Base-by-base conservation (phyloP, 176 grass and related monocot genomes). In the Urochloa ruziziensis region DNA sequence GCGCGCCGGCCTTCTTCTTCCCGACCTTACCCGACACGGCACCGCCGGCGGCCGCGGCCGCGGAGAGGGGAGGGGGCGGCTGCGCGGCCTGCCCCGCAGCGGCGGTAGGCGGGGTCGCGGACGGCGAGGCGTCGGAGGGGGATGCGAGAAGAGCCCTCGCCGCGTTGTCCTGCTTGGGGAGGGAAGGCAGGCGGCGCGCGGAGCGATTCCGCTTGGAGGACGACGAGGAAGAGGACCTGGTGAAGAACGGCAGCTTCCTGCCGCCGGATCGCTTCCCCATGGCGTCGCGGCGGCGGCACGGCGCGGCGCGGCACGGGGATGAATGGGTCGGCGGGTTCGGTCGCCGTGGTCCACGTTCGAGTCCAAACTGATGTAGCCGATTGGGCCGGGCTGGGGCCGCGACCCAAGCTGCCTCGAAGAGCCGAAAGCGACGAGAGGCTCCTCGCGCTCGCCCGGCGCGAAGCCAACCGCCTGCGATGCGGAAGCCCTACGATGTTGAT, bases 251-350 rank as follows among this genome's bases (percentile, higher is more conserved):
- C 67, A 91, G 74, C 83, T 91, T 96, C 93, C 85, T 87, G 80
- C 86, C 78, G 25, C 93, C 91, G 47, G 89, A 91, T 83, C 91
- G 87, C 89, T 68, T 95, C 87, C 87, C 89, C 96, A 99, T 99
- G 81, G 67, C 7, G n/a, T 40, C 49, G 32, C 59, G 44, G 10
- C 47, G 75, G 27, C 42, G 82, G 44, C 58, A 59, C 28, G 47
- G 62, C 30, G 47, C 46, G 37, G 23, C 56, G 70, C 27, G 64
- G 57, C 54, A 39, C 39, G 54, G 30, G 21, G 77, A 51, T 29
- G 30, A 23, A 75, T 30, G 16, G 70, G 46, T 48, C 42, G 59
- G 33, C 37, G 52, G 85, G 23, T 9, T 33, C 48, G 18, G 39
- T 40, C 34, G 19, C 10, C 53, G 67, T 17, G 46, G 21, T 46